Conservation (phyloP, 148 eudicot species). For the Cornus kousa region DNA sequence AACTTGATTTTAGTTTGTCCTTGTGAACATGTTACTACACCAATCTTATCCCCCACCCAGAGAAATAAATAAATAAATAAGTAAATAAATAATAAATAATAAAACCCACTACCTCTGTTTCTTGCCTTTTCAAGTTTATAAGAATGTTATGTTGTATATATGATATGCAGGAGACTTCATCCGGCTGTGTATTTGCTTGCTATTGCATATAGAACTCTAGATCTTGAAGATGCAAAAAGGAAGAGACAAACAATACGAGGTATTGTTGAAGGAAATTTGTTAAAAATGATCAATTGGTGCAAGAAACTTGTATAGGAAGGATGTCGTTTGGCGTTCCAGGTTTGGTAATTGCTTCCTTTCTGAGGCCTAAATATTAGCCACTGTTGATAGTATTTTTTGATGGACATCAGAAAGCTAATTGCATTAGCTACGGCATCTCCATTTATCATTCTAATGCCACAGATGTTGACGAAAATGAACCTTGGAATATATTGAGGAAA, state of each 20-base stretch:
- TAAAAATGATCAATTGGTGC: conserved; percentile 56
- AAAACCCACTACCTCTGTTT: too few species aligned
- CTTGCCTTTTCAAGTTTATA: too few species aligned
- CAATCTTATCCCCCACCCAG: too few species aligned
- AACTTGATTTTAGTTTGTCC: not conserved
- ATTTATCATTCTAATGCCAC: not conserved
- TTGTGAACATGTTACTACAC: too few species aligned
- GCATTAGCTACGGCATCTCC: not conserved
- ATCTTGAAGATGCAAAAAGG: conserved; percentile 68
- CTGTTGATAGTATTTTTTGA: not conserved
- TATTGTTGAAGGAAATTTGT: conserved; percentile 46
- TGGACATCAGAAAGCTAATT: not conserved
- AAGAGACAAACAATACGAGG: conserved; percentile 41
- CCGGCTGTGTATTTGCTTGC: conserved; percentile 93
- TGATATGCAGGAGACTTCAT: conserved; percentile 76
- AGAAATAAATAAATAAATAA: too few species aligned
- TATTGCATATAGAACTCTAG: conserved; percentile 91
- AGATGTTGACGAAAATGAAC: not conserved
- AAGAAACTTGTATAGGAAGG: conserved; percentile 49
- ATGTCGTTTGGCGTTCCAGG: not conserved
- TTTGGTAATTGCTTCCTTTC: not conserved
- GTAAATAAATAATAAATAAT: too few species aligned
- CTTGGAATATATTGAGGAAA: not conserved
- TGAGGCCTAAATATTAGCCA: not conserved
- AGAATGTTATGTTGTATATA: not conserved